Conservation (phyloP, 2,329 filamentous ascomycete genomes). For the Helminthosporium solani region DNA sequence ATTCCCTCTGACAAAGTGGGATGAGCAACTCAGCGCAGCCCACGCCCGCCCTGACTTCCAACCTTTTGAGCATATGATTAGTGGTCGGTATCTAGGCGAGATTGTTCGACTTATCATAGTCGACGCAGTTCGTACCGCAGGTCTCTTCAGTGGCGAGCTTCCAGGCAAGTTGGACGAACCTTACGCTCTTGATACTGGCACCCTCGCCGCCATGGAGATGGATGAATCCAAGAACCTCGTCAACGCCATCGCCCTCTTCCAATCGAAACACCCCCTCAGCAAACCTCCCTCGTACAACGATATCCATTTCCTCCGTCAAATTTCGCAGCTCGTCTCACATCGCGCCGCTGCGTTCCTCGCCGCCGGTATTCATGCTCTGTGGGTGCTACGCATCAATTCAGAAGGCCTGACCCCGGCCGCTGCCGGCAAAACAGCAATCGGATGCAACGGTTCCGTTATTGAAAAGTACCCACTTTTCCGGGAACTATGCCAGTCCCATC, state of each 20-base stretch:
- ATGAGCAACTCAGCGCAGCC: constrained; percentile 58
- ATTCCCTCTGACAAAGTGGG: constrained; percentile 61
- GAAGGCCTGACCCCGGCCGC: constrained; percentile 46
- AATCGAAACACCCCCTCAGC: constrained; percentile 53
- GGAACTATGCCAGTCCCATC: constrained; percentile 60
- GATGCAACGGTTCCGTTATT: constrained; percentile 77
- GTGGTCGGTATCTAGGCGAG: constrained; percentile 64
- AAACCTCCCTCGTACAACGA: constrained; percentile 51
- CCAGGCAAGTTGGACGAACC: constrained; percentile 57
- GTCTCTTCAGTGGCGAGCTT: constrained; percentile 58
- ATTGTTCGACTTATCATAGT: constrained; percentile 62
- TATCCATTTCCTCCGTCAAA: constrained; percentile 55
- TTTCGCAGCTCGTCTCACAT: constrained; percentile 56
- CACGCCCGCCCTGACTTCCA: constrained; percentile 64
- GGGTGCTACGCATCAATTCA: constrained; percentile 54
- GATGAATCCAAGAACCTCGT: constrained; percentile 44
- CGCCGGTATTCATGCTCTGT: constrained; percentile 63
- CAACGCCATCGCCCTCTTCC: constrained; percentile 49
- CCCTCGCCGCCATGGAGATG: constrained; percentile 59
- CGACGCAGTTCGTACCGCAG: constrained; percentile 58
- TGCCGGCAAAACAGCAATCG: constrained; percentile 53
- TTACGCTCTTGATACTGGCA: constrained; percentile 61
- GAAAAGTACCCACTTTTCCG: constrained; percentile 74
- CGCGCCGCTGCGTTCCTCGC: constrained; percentile 65
- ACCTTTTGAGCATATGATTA: constrained; percentile 64